A percentile compares a stretch with the other conserved stretches of the same genome.
Conservation (phyloP, 1,284 basidiomycete species). For the Tylopilus sp. region DNA sequence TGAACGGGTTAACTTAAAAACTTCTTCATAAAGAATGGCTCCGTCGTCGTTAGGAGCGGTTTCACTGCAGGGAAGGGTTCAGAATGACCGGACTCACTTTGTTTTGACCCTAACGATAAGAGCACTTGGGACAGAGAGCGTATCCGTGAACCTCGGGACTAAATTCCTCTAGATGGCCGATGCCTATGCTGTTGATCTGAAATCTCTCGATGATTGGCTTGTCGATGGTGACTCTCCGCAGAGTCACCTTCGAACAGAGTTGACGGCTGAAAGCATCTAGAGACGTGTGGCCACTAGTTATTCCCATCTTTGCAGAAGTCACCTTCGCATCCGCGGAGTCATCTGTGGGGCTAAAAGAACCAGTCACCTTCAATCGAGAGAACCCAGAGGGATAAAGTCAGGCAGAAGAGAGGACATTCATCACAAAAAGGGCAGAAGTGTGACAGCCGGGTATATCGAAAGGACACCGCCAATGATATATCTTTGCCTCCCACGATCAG, state of each 20-base stretch:
- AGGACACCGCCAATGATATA: too few species aligned
- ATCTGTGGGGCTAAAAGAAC: slow-evolving; percentile 9
- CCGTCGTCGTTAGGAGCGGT: slow-evolving; percentile 44
- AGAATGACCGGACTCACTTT: slow-evolving; percentile 50
- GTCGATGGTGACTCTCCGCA: neutral
- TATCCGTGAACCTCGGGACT: slow-evolving; percentile 27
- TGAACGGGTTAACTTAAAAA: slow-evolving; percentile 40
- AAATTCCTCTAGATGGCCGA: neutral
- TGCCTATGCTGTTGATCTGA: neutral
- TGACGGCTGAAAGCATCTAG: too few species aligned
- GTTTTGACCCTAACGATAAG: slow-evolving; percentile 48
- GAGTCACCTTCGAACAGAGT: too few species aligned
- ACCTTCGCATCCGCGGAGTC: slow-evolving; percentile 8
- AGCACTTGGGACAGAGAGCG: slow-evolving; percentile 49
- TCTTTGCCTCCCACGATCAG: too few species aligned
- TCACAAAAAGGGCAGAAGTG: too few species aligned
- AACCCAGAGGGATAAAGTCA: slow-evolving; percentile 1
- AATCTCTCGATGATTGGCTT: slow-evolving; percentile 9
- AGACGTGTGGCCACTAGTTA: too few species aligned
- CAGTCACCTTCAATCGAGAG: slow-evolving; percentile 10
- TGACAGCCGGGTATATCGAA: too few species aligned
- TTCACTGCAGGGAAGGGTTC: slow-evolving; percentile 46
- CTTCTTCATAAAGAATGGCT: slow-evolving; percentile 54
- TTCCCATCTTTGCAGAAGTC: too few species aligned
- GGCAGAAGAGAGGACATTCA: slow-evolving; percentile 5